A percentile compares a stretch with the other conserved stretches of the same genome.
Conservation (phyloP, 129 eudicot genomes). For the Daucus carota region DH1_v3.0 NC_030381.2:41263001-41263500, state of each 20-base stretch:
- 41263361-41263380: slow-evolving; percentile 62
- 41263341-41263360: neutral
- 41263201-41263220: no score
- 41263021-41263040: neutral
- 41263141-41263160: no score
- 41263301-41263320: neutral
- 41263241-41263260: no score
- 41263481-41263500: neutral
- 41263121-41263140: no score
- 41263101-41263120: neutral
- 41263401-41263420: slow-evolving; percentile 88
- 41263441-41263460: slow-evolving; percentile 60
- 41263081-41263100: neutral
- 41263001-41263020: slow-evolving; percentile 1
- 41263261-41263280: no score
- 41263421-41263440: slow-evolving; percentile 93
- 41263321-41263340: neutral
- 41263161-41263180: no score
- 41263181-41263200: no score
- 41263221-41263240: no score
- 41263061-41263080: neutral
- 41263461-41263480: neutral
- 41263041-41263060: neutral
- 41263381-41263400: slow-evolving; percentile 88
- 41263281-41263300: no score